phyloP scores from a whole-genome alignment of 306 rosid species.

The Hylodesmum podocarpum region DNA sequence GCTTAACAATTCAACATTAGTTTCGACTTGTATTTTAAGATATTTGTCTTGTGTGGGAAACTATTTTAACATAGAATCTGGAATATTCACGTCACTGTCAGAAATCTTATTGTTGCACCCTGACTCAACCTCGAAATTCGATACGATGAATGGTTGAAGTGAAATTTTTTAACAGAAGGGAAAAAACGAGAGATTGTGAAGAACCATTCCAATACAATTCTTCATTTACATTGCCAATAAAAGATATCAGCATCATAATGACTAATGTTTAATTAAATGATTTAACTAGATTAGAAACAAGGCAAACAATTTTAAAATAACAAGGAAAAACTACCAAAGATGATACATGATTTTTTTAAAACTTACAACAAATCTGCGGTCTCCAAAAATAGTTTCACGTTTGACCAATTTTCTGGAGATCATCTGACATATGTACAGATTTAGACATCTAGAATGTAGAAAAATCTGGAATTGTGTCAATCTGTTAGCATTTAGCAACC shows the following conservation, averaged over 20 bases:
- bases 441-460: slow-evolving; percentile 1
- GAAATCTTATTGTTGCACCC: background rate
- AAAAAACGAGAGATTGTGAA: background rate
- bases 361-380: background rate
- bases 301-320: background rate
- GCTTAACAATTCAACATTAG: background rate
- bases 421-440: slow-evolving; percentile 19
- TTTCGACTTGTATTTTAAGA: background rate
- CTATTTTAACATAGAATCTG: background rate
- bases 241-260: background rate
- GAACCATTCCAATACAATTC: background rate
- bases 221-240: slow-evolving; percentile 9
- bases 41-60: background rate
- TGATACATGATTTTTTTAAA: background rate
- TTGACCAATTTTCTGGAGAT: slow-evolving; percentile 2
- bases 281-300: slow-evolving; percentile 7
- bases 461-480: slow-evolving; percentile 31
- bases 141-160: background rate
- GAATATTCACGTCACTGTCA: background rate
- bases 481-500: slow-evolving; percentile 35
- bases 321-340: background rate
- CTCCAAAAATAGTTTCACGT: background rate
- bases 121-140: background rate
- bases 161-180: background rate
- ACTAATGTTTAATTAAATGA: background rate